phyloP scores from a whole-genome alignment of 352 stramenopile species.

The Phytopythium mirpurense region DNA sequence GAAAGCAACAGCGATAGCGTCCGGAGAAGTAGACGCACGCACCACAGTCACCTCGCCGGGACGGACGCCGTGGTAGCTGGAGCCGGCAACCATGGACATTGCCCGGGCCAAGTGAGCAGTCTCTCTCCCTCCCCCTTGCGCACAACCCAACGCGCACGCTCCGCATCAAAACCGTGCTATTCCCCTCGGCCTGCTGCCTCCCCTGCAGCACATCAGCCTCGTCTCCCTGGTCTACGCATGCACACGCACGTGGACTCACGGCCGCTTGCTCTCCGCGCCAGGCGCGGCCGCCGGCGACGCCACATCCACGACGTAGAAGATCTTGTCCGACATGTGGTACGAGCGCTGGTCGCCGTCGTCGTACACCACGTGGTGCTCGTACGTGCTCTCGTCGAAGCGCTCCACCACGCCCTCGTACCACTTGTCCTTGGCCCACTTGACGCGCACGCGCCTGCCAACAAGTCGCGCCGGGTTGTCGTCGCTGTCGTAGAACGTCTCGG shows the following conservation, averaged over 20 bases:
- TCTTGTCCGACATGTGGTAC: slow-evolving; percentile 88
- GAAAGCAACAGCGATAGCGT: no score
- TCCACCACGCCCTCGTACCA: slow-evolving; percentile 83
- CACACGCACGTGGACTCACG: neutral
- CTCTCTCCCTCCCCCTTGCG: neutral
- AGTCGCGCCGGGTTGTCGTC: slow-evolving; percentile 83
- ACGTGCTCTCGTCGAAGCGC: slow-evolving; percentile 71
- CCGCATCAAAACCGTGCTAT: slow-evolving; percentile 2
- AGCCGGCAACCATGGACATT: neutral
- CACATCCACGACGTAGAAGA: slow-evolving; percentile 73
- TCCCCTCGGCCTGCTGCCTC: no score
- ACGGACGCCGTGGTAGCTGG: no score
- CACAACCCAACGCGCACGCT: neutral
- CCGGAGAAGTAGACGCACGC: no score
- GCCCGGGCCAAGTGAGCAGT: neutral
- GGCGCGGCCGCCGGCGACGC: slow-evolving; percentile 8
- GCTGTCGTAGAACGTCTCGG: slow-evolving; percentile 86
- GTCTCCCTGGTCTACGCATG: no score
- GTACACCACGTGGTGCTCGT: slow-evolving; percentile 82
- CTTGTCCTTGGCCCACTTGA: slow-evolving; percentile 89
- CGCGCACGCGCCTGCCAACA: slow-evolving; percentile 75
- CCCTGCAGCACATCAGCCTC: no score
- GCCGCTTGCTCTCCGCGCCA: slow-evolving; percentile 7
- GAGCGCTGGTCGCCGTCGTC: slow-evolving; percentile 84
- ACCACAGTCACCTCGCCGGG: no score